Percentiles rank a stretch among this genome's conserved stretches.
Evolutionary conservation across 495 filamentous ascomycete species (phyloP).

Genomic region (Massariosphaeria phaeospora): DNA sequence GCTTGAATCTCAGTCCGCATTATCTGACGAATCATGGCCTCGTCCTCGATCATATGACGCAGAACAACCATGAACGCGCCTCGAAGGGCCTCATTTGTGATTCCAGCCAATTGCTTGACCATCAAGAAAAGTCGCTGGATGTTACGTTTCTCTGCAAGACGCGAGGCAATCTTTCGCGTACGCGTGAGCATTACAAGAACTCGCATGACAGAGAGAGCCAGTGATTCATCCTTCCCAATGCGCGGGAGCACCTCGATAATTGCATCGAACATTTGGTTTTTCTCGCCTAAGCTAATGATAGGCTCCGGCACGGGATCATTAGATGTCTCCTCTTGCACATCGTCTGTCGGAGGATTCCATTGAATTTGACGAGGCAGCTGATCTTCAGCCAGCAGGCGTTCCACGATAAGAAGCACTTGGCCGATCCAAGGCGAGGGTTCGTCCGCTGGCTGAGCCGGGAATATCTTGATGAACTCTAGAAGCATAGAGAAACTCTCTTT

Average conservation of each 20-base stretch:
- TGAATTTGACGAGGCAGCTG: constrained; percentile 66
- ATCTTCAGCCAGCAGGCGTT: constrained; percentile 84
- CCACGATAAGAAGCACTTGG: constrained; percentile 81
- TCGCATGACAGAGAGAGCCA: constrained; percentile 78
- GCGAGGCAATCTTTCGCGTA: constrained; percentile 63
- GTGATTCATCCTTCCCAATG: constrained; percentile 76
- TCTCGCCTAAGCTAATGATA: constrained; percentile 62
- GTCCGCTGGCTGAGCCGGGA: constrained; percentile 59
- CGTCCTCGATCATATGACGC: constrained; percentile 91
- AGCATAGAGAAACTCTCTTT: constrained; percentile 73
- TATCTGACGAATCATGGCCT: constrained; percentile 80
- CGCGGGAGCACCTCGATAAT: constrained; percentile 77
- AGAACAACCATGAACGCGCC: constrained; percentile 81
- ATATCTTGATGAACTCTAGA: constrained; percentile 72
- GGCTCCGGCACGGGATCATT: constrained; percentile 56
- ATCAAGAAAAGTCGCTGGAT: constrained; percentile 88
- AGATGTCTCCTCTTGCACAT: constrained; percentile 41
- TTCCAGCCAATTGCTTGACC: constrained; percentile 81
- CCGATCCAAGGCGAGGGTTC: constrained; percentile 87
- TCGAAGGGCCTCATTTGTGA: constrained; percentile 68
- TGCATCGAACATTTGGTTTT: constrained; percentile 63
- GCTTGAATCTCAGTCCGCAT: constrained; percentile 86
- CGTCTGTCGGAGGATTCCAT: constrained; percentile 58
- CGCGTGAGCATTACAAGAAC: constrained; percentile 89
- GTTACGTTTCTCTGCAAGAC: constrained; percentile 79